Evolutionary conservation across 2,329 filamentous ascomycete species (phyloP).

Genomic region (Talaromyces islandicus): DNA sequence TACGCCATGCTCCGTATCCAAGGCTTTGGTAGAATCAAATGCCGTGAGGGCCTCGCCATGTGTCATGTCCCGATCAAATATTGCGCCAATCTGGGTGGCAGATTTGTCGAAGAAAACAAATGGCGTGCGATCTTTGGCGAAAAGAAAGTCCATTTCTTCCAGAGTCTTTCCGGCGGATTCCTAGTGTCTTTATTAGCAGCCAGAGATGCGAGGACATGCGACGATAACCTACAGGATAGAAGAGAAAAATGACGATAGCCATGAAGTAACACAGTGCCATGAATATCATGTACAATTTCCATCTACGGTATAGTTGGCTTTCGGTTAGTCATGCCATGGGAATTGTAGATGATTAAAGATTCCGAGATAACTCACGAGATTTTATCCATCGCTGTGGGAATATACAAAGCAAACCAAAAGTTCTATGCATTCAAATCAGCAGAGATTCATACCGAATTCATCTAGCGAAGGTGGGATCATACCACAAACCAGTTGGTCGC

Average conservation of each 20-base stretch:
- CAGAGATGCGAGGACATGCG: too few relatives aligned
- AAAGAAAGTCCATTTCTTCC: slow-evolving; percentile 19
- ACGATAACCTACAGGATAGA: slow-evolving; percentile 15
- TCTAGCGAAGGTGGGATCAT: neutral
- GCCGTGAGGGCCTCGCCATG: slow-evolving; percentile 21
- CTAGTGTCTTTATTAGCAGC: slow-evolving; percentile 1
- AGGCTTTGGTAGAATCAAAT: slow-evolving; percentile 3
- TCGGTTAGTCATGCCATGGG: neutral
- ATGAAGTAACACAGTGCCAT: slow-evolving; percentile 19
- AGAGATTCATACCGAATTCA: neutral
- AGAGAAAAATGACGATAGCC: slow-evolving; percentile 16
- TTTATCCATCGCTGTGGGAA: slow-evolving; percentile 20
- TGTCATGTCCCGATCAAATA: slow-evolving; percentile 19
- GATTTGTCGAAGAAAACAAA: slow-evolving; percentile 17
- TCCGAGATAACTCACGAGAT: slow-evolving; percentile 13
- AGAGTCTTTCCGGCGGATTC: slow-evolving; percentile 19
- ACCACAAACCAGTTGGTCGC: slow-evolving; percentile 24
- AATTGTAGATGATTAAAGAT: neutral
- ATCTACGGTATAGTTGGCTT: slow-evolving; percentile 7
- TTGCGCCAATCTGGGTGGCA: slow-evolving; percentile 17
- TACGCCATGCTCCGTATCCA: neutral
- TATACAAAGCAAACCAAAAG: slow-evolving; percentile 22
- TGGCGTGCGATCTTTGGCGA: slow-evolving; percentile 14
- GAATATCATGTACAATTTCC: slow-evolving; percentile 20
- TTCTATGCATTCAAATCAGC: slow-evolving; percentile 11